Evolutionary conservation across 78 protist species (phyloP).

Genomic region (Dictyostelium purpureum): DNA sequence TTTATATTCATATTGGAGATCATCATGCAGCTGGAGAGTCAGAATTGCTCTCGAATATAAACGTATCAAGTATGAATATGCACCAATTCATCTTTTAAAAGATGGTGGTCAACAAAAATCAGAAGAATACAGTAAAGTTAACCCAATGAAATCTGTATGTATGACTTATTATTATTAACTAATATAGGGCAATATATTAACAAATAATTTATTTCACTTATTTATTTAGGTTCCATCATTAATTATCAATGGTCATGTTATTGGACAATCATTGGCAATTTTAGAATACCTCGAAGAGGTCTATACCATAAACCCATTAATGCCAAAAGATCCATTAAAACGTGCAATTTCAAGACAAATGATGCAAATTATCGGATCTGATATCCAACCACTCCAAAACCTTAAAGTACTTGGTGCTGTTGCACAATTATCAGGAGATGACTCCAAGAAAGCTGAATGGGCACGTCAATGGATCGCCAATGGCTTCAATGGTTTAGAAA

Average conservation of each 20-base stretch:
- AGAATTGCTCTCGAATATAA: conserved; percentile 81
- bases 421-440: conserved; percentile 11
- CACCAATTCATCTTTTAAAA: conserved; percentile 84
- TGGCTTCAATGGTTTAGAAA: conserved; percentile 76
- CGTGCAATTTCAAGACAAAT: conserved; percentile 79
- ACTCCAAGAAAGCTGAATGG: conserved; percentile 61
- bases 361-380: conserved; percentile 78
- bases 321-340: conserved; percentile 50
- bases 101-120: conserved; percentile 68
- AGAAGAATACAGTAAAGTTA: conserved; percentile 52
- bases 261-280: conserved; percentile 84
- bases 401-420: conserved; percentile 42
- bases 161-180: too few species aligned
- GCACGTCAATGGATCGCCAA: conserved; percentile 63
- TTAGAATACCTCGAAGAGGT: conserved; percentile 84
- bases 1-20: conserved; percentile 89
- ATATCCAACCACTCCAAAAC: conserved; percentile 88
- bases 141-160: conserved; percentile 60
- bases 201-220: too few species aligned
- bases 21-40: conserved; percentile 92
- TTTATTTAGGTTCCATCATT: conserved; percentile 54
- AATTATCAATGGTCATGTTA: conserved; percentile 47
- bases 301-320: conserved; percentile 45
- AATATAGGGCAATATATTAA: too few species aligned
- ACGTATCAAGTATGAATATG: conserved; percentile 51